Evolutionary conservation across 1,284 basidiomycete species (phyloP).

Genomic region (Sporisorium sorghi): DNA sequence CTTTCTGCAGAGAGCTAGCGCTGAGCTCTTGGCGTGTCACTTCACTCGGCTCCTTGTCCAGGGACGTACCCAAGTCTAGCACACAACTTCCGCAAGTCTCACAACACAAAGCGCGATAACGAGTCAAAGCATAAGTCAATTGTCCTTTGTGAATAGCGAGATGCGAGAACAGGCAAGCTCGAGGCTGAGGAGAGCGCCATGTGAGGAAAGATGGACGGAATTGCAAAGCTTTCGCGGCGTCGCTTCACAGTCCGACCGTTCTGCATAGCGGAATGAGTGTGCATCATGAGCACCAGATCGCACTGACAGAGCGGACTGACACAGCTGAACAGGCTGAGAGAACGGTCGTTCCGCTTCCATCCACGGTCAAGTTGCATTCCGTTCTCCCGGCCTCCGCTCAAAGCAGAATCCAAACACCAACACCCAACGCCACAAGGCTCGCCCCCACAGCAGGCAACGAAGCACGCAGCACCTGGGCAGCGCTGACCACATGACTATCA

Average conservation of each 20-base stretch:
- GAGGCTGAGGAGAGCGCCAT: not conserved
- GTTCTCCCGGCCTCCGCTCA: constrained; percentile 1
- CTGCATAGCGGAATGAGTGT: not conserved
- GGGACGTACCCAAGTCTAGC: not conserved
- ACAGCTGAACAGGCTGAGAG: too few relatives aligned
- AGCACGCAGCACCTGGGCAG: constrained; percentile 23
- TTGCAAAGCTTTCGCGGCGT: not conserved
- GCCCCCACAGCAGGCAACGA: constrained; percentile 22
- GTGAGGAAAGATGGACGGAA: not conserved
- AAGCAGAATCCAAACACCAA: constrained; percentile 34
- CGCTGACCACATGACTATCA: constrained; percentile 41
- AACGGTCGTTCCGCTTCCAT: too few relatives aligned
- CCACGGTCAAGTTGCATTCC: not conserved
- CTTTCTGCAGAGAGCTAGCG: not conserved
- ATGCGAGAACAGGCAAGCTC: not conserved
- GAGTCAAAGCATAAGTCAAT: not conserved
- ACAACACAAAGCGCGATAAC: not conserved
- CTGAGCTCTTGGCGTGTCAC: too few relatives aligned
- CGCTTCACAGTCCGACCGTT: not conserved
- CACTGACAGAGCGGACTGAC: not conserved
- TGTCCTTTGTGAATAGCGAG: constrained; percentile 2
- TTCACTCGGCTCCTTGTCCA: not conserved
- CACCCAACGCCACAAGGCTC: constrained; percentile 29
- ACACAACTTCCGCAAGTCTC: not conserved
- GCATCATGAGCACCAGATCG: not conserved